These are phyloP conservation scores for Pythium apleroticum DNA, from an alignment of 352 stramenopile species.

Conservation along the genomic window DNA sequence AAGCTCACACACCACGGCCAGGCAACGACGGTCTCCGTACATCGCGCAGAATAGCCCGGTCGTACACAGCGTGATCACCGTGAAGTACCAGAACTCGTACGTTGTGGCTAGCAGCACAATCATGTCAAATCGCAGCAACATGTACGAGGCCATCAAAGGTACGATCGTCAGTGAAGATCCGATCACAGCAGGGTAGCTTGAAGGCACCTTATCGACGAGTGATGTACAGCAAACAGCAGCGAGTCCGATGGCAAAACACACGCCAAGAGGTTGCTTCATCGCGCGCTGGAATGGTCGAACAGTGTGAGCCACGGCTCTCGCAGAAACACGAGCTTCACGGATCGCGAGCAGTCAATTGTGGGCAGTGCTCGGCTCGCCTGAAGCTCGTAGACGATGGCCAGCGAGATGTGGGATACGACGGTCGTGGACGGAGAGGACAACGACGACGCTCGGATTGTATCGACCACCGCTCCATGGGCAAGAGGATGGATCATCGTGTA, in stretches of 20 bases:
- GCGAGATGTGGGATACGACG: too few species aligned
- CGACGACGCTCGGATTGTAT: too few species aligned
- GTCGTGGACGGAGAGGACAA: not conserved
- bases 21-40: not conserved
- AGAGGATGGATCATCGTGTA: too few species aligned
- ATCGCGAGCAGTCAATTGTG: not conserved
- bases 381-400: not conserved
- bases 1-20: not conserved
- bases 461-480: too few species aligned
- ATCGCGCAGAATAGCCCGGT: not conserved
- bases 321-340: not conserved
- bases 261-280: not conserved
- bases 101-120: constrained; percentile 2
- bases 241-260: not conserved
- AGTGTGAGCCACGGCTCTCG: not conserved
- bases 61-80: not conserved
- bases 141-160: not conserved
- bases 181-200: too few species aligned
- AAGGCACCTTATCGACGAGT: too few species aligned
- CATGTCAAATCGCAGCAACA: constrained; percentile 5
- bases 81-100: constrained; percentile 14
- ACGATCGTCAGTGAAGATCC: not conserved
- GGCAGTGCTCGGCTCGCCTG: not conserved
- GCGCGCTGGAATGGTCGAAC: not conserved
- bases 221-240: too few species aligned